Conservation (phyloP, 164 flowering plant genomes). For the Santalum album region DNA sequence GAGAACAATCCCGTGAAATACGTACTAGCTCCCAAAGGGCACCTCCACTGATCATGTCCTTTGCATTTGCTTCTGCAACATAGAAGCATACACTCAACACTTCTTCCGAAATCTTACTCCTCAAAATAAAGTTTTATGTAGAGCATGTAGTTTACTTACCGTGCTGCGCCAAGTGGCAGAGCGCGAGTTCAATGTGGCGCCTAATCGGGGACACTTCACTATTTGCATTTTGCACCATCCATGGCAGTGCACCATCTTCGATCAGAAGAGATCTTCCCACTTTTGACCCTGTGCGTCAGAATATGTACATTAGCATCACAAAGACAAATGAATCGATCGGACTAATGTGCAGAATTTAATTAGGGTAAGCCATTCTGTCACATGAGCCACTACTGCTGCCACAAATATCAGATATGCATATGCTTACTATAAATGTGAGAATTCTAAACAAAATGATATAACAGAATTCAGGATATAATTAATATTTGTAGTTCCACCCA, state of each 20-base stretch:
- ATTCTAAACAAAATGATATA: too few relatives aligned
- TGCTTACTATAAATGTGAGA: too few relatives aligned
- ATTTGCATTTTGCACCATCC: slow-evolving; percentile 93
- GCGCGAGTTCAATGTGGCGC: slow-evolving; percentile 93
- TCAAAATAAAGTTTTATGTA: neutral
- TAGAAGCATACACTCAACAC: neutral
- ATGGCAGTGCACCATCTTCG: slow-evolving; percentile 87
- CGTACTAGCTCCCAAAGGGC: slow-evolving; percentile 95
- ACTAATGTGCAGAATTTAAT: too few relatives aligned
- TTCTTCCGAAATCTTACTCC: neutral
- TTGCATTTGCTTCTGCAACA: slow-evolving; percentile 67
- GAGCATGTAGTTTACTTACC: slow-evolving; percentile 30
- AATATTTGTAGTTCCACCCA: too few relatives aligned
- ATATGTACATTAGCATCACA: neutral
- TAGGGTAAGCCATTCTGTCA: too few relatives aligned
- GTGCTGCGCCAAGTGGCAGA: slow-evolving; percentile 93
- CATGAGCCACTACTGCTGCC: too few relatives aligned
- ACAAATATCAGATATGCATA: too few relatives aligned
- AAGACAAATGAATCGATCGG: too few relatives aligned
- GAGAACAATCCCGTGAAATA: slow-evolving; percentile 77
- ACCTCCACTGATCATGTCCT: slow-evolving; percentile 83
- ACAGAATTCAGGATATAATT: too few relatives aligned
- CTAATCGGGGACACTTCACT: slow-evolving; percentile 79
- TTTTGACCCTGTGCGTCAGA: slow-evolving; percentile 40
- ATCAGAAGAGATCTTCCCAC: slow-evolving; percentile 70